A percentile compares a stretch with the other conserved stretches of the same genome.
Evolutionary conservation across 2,329 filamentous ascomycete species (phyloP).

Genomic region (Penicillium sp.): DNA sequence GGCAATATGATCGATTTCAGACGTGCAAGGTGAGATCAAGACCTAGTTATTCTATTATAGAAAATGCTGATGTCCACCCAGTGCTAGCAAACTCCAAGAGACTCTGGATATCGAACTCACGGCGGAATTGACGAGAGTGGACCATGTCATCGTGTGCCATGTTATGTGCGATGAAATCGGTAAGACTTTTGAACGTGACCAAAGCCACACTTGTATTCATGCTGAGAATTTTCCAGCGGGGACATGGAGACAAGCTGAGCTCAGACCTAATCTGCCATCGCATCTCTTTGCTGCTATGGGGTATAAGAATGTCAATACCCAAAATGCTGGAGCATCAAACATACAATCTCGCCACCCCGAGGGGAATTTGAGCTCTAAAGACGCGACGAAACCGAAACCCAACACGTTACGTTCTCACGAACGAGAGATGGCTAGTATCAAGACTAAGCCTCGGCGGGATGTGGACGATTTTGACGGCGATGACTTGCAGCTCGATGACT

Average conservation of each 20-base stretch:
- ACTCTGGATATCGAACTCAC: constrained; percentile 60
- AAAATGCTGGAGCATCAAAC: not conserved
- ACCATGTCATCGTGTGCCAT: constrained; percentile 63
- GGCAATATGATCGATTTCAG: constrained; percentile 68
- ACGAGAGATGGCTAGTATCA: constrained; percentile 18
- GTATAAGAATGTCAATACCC: not conserved
- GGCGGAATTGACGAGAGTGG: constrained; percentile 53
- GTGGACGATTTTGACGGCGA: constrained; percentile 55
- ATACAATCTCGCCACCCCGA: not conserved
- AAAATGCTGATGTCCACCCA: constrained; percentile 28
- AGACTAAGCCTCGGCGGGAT: constrained; percentile 9
- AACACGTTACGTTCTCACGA: constrained; percentile 16
- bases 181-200: constrained; percentile 26
- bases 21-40: constrained; percentile 50
- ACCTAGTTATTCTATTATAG: constrained; percentile 16
- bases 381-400: constrained; percentile 12
- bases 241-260: constrained; percentile 52
- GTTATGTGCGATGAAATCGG: constrained; percentile 84
- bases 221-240: constrained; percentile 46
- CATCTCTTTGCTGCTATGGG: constrained; percentile 41
- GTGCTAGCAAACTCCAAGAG: constrained; percentile 62
- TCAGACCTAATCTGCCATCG: constrained; percentile 50
- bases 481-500: constrained; percentile 52
- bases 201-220: not conserved
- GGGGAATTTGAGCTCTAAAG: constrained; percentile 13